These are phyloP conservation scores for Cutaneotrichosporon cutaneum DNA, from an alignment of 1,284 basidiomycete species.

Conservation along the genomic window DNA sequence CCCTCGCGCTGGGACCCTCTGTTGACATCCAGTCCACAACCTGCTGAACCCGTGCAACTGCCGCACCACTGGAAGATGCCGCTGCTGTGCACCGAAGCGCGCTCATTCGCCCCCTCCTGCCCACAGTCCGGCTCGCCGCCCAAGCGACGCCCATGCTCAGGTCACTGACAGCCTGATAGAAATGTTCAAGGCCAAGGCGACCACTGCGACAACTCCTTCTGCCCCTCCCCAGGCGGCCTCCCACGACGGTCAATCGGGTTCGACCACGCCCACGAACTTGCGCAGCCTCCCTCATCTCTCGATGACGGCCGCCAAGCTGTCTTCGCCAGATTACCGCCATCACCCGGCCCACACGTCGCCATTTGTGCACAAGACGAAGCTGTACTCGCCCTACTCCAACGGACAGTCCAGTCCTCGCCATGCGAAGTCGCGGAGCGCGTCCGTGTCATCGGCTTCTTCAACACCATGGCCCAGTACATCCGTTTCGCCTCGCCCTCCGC, in stretches of 20 bases:
- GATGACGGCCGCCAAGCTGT: conserved; percentile 21
- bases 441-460: conserved; percentile 17
- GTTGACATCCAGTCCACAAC: conserved; percentile 31
- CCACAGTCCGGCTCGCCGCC: background rate
- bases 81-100: conserved; percentile 59
- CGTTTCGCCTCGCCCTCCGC: conserved; percentile 18
- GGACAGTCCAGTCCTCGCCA: conserved; percentile 31
- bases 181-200: conserved; percentile 38
- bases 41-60: conserved; percentile 55
- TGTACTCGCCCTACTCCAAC: conserved; percentile 51
- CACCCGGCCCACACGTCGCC: conserved; percentile 48
- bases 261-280: conserved; percentile 18
- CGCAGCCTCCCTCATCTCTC: conserved; percentile 14
- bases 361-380: conserved; percentile 51
- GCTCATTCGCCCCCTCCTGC: conserved; percentile 9
- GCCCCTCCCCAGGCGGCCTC: background rate
- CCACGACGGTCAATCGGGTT: conserved; percentile 15
- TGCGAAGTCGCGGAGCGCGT: conserved; percentile 23
- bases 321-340: conserved; percentile 42
- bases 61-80: conserved; percentile 54
- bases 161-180: conserved; percentile 37
- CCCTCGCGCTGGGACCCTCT: background rate
- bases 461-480: conserved; percentile 1
- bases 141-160: conserved; percentile 12
- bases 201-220: conserved; percentile 12